Percentiles rank a stretch among this genome's conserved stretches.
Evolutionary conservation across 352 stramenopile genomes (phyloP).

Genomic region (Phytophthora sojae): DNA sequence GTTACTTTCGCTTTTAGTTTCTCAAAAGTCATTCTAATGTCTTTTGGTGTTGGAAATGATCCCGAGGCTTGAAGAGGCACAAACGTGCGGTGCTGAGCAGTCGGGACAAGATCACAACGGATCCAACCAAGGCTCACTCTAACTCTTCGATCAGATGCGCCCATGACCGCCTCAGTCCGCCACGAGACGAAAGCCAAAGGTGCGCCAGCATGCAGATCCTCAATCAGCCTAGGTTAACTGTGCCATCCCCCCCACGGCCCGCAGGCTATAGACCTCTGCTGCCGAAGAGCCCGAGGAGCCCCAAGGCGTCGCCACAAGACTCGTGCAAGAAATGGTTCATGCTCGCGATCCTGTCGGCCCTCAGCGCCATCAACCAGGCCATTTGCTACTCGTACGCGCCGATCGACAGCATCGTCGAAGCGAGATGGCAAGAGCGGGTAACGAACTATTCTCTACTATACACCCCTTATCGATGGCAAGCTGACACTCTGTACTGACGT

Average conservation of each 20-base stretch:
- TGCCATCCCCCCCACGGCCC: not conserved
- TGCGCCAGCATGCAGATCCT: not conserved
- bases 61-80: too few species aligned
- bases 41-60: too few species aligned
- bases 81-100: not conserved
- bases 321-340: constrained; percentile 1
- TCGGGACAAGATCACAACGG: not conserved
- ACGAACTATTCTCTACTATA: not conserved
- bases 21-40: too few species aligned
- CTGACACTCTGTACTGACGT: not conserved
- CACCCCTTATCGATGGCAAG: not conserved
- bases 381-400: constrained; percentile 78
- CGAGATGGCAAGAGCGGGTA: constrained; percentile 54
- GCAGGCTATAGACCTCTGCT: not conserved
- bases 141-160: not conserved
- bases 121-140: not conserved
- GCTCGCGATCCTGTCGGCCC: not conserved
- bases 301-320: not conserved
- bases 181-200: not conserved
- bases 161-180: not conserved
- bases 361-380: constrained; percentile 41
- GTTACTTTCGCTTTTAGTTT: too few species aligned
- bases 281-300: not conserved
- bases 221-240: too few species aligned
- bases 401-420: constrained; percentile 62